Evolutionary conservation across 441 rosid genomes (phyloP).

Genomic region (Codiaeum variegatum): DNA sequence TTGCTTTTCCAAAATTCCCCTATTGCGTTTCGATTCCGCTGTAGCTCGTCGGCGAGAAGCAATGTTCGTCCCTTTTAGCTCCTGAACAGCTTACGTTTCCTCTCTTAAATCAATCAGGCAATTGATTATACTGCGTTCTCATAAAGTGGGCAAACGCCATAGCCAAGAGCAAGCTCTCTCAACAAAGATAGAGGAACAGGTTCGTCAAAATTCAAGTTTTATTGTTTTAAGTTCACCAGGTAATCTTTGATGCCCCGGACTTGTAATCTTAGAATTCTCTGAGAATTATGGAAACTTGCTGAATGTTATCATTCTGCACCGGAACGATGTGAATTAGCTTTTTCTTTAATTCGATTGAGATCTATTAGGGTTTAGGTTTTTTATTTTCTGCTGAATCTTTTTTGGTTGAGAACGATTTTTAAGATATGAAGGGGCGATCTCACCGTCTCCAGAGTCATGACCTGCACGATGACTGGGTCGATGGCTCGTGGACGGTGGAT

Average conservation of each 20-base stretch:
- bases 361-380: neutral
- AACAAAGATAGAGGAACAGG: neutral
- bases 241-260: neutral
- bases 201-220: neutral
- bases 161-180: neutral
- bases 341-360: neutral
- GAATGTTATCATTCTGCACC: neutral
- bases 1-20: neutral
- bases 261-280: neutral
- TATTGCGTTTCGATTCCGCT: conserved; percentile 25
- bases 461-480: conserved; percentile 89
- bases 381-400: neutral
- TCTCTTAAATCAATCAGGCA: neutral
- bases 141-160: neutral
- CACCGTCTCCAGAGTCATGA: conserved; percentile 59
- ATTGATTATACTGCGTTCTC: neutral
- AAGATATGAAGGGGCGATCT: conserved; percentile 54
- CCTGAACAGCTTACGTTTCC: neutral
- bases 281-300: neutral
- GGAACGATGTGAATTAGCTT: conserved; percentile 7
- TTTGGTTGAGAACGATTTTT: neutral
- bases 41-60: neutral
- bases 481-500: conserved; percentile 97
- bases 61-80: neutral
- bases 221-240: neutral